Evolutionary conservation across 1,284 basidiomycete genomes (phyloP).

Genomic region (Irpex sp.): DNA sequence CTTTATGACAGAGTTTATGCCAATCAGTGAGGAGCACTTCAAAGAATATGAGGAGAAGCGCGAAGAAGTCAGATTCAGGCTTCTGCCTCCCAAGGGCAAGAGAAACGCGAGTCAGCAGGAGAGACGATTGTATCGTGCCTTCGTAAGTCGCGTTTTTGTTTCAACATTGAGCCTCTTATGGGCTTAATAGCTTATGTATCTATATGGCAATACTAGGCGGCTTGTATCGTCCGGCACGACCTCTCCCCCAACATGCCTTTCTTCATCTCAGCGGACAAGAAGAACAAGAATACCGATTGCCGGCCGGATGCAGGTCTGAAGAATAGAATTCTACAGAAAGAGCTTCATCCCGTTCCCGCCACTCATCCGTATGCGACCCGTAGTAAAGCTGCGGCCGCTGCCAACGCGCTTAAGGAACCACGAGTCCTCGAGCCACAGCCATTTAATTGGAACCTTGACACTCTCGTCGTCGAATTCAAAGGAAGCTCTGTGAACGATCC

Average conservation of each 20-base stretch:
- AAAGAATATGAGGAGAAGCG: neutral
- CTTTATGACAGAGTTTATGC: neutral
- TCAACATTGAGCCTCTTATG: neutral
- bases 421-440: neutral
- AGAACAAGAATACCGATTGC: neutral
- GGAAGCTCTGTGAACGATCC: neutral
- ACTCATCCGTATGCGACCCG: neutral
- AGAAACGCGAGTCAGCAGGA: neutral
- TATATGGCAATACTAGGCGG: neutral
- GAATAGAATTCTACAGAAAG: neutral
- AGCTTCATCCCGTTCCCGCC: neutral
- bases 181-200: neutral
- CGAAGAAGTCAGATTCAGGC: neutral
- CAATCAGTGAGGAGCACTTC: neutral
- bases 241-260: neutral
- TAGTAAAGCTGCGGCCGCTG: neutral
- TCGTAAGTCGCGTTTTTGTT: neutral
- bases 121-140: neutral
- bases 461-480: neutral
- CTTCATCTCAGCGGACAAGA: neutral
- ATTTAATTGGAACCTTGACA: neutral
- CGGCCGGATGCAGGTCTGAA: neutral
- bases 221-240: neutral
- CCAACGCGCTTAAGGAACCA: neutral
- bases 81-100: neutral